These are phyloP conservation scores for Hapsidospora chrysogenum DNA, from an alignment of 495 filamentous ascomycete genomes.

Conservation along the genomic window DNA sequence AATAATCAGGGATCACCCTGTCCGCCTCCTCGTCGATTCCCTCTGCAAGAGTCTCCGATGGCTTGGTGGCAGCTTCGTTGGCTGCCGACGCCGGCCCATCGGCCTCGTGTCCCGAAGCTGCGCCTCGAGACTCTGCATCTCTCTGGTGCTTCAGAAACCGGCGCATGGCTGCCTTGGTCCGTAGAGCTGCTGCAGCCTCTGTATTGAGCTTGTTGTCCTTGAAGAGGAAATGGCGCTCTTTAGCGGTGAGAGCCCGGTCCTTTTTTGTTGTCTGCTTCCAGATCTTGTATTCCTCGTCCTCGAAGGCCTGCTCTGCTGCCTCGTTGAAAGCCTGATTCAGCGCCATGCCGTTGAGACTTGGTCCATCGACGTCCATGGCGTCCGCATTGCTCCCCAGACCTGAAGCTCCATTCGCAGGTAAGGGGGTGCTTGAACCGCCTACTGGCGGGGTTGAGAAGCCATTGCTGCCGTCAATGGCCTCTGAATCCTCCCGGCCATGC, in stretches of 20 bases:
- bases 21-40: conserved; percentile 80
- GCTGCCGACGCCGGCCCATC: conserved; percentile 24
- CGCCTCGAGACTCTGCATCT: conserved; percentile 31
- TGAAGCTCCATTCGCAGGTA: conserved; percentile 50
- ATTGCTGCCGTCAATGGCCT: conserved; percentile 49
- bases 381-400: conserved; percentile 56
- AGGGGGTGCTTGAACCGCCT: conserved; percentile 59
- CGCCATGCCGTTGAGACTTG: conserved; percentile 43
- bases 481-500: conserved; percentile 29
- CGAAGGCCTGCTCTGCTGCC: conserved; percentile 33
- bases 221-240: conserved; percentile 66
- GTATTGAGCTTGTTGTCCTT: conserved; percentile 65
- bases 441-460: conserved; percentile 73
- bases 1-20: conserved; percentile 74
- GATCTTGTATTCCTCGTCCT: conserved; percentile 85
- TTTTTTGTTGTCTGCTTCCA: conserved; percentile 99
- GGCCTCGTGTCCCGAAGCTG: conserved; percentile 12
- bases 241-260: conserved; percentile 74
- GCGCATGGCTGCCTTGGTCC: conserved; percentile 49
- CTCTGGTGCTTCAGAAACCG: conserved; percentile 64
- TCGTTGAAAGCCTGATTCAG: conserved; percentile 33
- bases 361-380: conserved; percentile 65
- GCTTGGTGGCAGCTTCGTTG: conserved; percentile 23
- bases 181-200: conserved; percentile 73
- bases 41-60: conserved; percentile 65